phyloP scores from a whole-genome alignment of 495 filamentous ascomycete genomes.

The Schizothecium vesticola region DNA sequence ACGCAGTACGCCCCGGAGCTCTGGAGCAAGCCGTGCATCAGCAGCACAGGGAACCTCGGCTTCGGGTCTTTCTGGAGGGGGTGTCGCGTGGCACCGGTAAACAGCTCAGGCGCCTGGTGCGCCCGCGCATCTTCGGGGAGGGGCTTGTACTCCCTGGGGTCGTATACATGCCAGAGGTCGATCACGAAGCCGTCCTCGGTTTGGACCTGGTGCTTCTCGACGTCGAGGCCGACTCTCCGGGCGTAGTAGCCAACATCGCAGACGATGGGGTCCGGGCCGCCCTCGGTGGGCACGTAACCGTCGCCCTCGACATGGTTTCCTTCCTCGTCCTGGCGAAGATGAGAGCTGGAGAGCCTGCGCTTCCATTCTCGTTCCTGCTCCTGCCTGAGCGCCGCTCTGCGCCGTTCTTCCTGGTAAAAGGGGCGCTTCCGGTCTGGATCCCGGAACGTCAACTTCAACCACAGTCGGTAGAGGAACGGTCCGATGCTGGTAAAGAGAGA shows the following conservation, averaged over 20 bases:
- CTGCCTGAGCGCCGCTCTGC: constrained; percentile 46
- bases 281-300: constrained; percentile 66
- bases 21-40: constrained; percentile 88
- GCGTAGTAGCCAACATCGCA: constrained; percentile 87
- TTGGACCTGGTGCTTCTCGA: constrained; percentile 77
- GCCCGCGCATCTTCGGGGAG: constrained; percentile 33
- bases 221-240: constrained; percentile 77
- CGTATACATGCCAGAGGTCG: constrained; percentile 81
- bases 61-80: constrained; percentile 35
- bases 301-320: constrained; percentile 38
- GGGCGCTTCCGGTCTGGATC: constrained; percentile 56
- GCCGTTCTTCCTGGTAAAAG: constrained; percentile 64
- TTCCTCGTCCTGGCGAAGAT: constrained; percentile 20
- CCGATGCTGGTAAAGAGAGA: constrained; percentile 59
- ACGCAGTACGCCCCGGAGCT: constrained; percentile 81
- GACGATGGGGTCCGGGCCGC: constrained; percentile 69
- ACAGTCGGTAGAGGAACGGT: constrained; percentile 39
- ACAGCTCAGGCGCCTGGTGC: constrained; percentile 40
- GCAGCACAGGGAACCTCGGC: constrained; percentile 77
- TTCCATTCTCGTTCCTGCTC: constrained; percentile 59
- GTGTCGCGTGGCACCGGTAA: constrained; percentile 17
- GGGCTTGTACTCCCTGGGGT: constrained; percentile 65
- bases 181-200: constrained; percentile 96
- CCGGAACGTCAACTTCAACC: constrained; percentile 46
- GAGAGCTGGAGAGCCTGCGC: constrained; percentile 29